Evolutionary conservation across 257 asterid species (phyloP), one percentile per base, ranked within the genome.

Genomic region (Solanum commersonii): DNA sequence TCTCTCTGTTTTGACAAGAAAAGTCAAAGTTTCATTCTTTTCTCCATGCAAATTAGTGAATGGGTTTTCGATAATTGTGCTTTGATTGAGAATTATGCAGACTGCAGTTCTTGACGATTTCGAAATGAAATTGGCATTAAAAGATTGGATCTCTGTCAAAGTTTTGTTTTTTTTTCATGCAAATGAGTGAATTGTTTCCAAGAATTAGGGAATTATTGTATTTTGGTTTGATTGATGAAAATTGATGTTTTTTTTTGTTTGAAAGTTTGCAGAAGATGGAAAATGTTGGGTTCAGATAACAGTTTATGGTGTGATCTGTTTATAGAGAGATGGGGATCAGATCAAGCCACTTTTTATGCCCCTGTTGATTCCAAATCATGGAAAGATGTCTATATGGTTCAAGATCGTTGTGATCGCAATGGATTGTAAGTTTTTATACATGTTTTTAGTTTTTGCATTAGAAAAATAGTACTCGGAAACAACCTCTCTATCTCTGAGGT

Each of bases 201-300:
- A 77, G 60, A 77, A n/a, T 40, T 77, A 11, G 84, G 84, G 52
- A 49, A 16, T 40, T 40, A 25, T 40, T 13, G 44, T 77, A 77
- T 6, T 42, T 77, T 76, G 33, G 20, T 76, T 76, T 76, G 83
- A 87, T 63, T 89, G 35, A 87, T 77, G 20, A 71, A 59, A 86
- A 84, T 38, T 76, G 29, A 65, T 87, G 65, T 20, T 52, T 18
- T 86, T 90, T 18, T 83, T 89, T 88, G 87, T 25, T 77, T 25
- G 9, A 56, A 94, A 95, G 98, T 95, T 46, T 96, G 98, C 95
- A 95, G 95, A 93, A 95, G 92, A 88, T 96, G 98, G 98, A 93
- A 91, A 88, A 90, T 84, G 65, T 73, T 95, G 82, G 96, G 94
- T 12, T 92, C 96, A 10, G 96, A 93, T 8, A 86, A 93, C 77